Percentiles rank a stretch among this genome's conserved stretches.
Conservation (phyloP, 2,329 filamentous ascomycete species). For the Clonostachys chloroleuca region DNA sequence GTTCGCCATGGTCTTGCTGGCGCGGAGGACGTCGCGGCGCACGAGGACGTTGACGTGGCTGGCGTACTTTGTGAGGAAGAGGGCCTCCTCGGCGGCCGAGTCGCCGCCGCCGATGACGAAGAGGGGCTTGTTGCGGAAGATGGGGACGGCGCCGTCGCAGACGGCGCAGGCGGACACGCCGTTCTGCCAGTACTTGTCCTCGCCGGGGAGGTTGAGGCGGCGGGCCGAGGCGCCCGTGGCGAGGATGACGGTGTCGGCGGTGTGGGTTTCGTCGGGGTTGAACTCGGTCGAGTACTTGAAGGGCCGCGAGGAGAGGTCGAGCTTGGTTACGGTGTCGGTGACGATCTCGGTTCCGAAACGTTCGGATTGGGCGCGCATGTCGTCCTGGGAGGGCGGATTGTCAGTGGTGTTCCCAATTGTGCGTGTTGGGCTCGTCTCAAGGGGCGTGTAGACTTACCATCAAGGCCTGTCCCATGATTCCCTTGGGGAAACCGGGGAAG, state of each 20-base stretch:
- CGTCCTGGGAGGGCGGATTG: slow-evolving; percentile 48
- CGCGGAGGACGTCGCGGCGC: slow-evolving; percentile 78
- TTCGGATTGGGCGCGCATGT: slow-evolving; percentile 88
- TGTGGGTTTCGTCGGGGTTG: slow-evolving; percentile 75
- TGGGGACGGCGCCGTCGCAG: slow-evolving; percentile 93
- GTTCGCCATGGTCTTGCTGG: slow-evolving; percentile 88
- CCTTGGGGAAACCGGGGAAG: slow-evolving; percentile 89
- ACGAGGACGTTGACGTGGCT: slow-evolving; percentile 94
- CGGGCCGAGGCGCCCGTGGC: slow-evolving; percentile 92
- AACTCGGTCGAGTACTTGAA: slow-evolving; percentile 96
- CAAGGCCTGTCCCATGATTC: slow-evolving; percentile 79
- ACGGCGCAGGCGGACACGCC: slow-evolving; percentile 96
- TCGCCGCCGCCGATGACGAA: slow-evolving; percentile 96
- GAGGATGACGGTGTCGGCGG: slow-evolving; percentile 87
- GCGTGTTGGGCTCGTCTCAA: neutral
- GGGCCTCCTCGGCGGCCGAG: slow-evolving; percentile 93
- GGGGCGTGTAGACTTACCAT: slow-evolving; percentile 54
- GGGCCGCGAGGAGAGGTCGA: slow-evolving; percentile 79
- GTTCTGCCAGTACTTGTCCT: slow-evolving; percentile 96
- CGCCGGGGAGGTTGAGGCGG: slow-evolving; percentile 76
- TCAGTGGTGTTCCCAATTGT: too few species aligned
- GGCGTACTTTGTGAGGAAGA: slow-evolving; percentile 97
- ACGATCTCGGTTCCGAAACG: slow-evolving; percentile 91
- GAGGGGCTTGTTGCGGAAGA: slow-evolving; percentile 94
- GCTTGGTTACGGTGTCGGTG: slow-evolving; percentile 83